Conservation (phyloP, 495 filamentous ascomycete genomes). For the Trichoderma parareesei region DNA sequence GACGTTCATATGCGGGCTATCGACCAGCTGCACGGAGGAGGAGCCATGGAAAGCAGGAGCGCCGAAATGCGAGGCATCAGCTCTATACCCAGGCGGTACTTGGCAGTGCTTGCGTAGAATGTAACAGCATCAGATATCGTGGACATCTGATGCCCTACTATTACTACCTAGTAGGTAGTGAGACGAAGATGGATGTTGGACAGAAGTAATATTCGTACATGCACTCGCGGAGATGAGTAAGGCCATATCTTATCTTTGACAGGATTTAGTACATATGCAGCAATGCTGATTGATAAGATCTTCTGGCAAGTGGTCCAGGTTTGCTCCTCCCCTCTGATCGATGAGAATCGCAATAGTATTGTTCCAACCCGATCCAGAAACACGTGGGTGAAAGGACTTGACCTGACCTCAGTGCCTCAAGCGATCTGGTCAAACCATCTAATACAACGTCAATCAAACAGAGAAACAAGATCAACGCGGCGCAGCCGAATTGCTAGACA, state of each 20-base stretch:
- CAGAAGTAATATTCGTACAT: background rate
- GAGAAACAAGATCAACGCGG: background rate
- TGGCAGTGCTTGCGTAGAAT: background rate
- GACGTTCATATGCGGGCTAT: background rate
- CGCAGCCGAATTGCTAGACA: background rate
- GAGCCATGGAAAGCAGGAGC: background rate
- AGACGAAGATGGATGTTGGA: background rate
- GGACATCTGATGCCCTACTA: no score
- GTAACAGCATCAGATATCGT: no score
- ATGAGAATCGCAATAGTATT: no score
- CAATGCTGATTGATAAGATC: background rate
- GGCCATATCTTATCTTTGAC: no score
- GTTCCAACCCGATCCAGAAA: no score
- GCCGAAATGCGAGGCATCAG: background rate
- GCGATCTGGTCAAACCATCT: background rate
- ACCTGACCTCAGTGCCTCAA: no score
- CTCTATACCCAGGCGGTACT: background rate
- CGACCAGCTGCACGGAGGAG: background rate
- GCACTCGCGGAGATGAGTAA: no score
- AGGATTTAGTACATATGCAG: no score
- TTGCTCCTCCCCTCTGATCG: background rate
- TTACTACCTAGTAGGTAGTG: background rate
- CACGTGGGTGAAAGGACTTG: slow-evolving; percentile 2
- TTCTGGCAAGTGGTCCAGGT: background rate
- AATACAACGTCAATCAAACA: background rate